Percentiles rank a stretch among this genome's conserved stretches.
Evolutionary conservation across 176 grass and related monocot genomes (phyloP).

Genomic region (Triticum dicoccoides): DNA sequence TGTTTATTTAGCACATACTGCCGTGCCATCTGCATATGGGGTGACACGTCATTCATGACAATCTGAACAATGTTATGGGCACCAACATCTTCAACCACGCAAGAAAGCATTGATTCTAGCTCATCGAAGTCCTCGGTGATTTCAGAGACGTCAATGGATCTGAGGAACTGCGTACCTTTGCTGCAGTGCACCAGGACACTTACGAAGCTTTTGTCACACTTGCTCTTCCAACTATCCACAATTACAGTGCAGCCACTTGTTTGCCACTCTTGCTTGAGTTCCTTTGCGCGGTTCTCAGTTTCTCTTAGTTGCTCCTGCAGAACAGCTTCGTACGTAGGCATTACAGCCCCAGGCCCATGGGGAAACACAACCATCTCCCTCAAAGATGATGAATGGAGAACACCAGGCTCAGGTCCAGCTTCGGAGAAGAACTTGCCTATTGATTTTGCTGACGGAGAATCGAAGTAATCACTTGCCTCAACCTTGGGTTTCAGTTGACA

Average conservation of each 20-base stretch:
- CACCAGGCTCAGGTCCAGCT: constrained; percentile 51
- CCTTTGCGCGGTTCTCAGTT: constrained; percentile 36
- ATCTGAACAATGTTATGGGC: constrained; percentile 66
- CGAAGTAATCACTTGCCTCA: constrained; percentile 29
- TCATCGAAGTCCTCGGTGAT: constrained; percentile 51
- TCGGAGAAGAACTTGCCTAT: constrained; percentile 71
- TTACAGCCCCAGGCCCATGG: constrained; percentile 16
- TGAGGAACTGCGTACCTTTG: constrained; percentile 64
- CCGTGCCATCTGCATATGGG: constrained; percentile 64
- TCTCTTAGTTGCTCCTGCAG: constrained; percentile 62
- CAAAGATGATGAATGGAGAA: constrained; percentile 59
- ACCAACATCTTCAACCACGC: constrained; percentile 63
- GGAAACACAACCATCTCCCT: constrained; percentile 49
- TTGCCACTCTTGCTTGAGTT: constrained; percentile 57
- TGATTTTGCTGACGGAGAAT: constrained; percentile 34
- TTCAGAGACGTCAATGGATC: constrained; percentile 61
- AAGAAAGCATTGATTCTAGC: constrained; percentile 40
- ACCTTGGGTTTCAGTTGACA: background rate
- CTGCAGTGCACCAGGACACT: constrained; percentile 65
- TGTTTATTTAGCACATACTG: constrained; percentile 53
- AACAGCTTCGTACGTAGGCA: constrained; percentile 58
- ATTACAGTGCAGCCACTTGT: constrained; percentile 66
- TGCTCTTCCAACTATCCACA: constrained; percentile 67
- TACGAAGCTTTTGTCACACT: constrained; percentile 42
- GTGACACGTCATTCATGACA: constrained; percentile 51